Conservation (phyloP, 2,329 filamentous ascomycete species). For the Penicillium carneum region DNA sequence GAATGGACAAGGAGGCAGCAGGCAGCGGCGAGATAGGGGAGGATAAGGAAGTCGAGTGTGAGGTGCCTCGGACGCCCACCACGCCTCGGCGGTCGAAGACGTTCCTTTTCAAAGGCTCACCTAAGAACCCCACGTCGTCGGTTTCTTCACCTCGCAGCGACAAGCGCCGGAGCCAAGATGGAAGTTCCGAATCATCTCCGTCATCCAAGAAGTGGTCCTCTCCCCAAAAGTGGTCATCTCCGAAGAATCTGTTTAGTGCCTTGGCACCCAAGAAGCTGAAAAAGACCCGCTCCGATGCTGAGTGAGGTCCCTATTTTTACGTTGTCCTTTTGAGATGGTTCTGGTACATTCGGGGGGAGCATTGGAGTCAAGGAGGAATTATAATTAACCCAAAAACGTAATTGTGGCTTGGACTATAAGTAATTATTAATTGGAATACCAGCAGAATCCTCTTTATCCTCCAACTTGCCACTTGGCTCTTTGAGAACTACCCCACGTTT, state of each 20-base stretch:
- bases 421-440: conserved; percentile 20
- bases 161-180: conserved; percentile 25
- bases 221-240: conserved; percentile 33
- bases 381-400: conserved; percentile 27
- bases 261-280: conserved; percentile 30
- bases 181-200: conserved; percentile 19
- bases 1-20: conserved; percentile 27
- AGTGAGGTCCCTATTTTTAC: conserved; percentile 16
- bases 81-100: conserved; percentile 27
- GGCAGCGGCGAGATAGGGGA: conserved; percentile 19
- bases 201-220: conserved; percentile 34
- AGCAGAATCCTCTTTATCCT: not conserved
- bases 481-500: conserved; percentile 14
- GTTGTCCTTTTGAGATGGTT: not conserved
- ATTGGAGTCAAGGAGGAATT: conserved; percentile 15
- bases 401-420: conserved; percentile 13
- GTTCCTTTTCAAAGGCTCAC: conserved; percentile 22
- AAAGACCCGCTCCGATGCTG: conserved; percentile 14
- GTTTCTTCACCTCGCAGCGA: conserved; percentile 28
- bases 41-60: conserved; percentile 24
- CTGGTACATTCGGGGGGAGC: conserved; percentile 1
- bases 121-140: conserved; percentile 19
- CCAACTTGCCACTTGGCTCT: conserved; percentile 17
- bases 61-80: conserved; percentile 26
- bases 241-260: conserved; percentile 28